Percentiles rank a stretch among this genome's conserved stretches.
Evolutionary conservation across 2,329 filamentous ascomycete genomes (phyloP).

Genomic region (Paraconiothyrium brasiliense): DNA sequence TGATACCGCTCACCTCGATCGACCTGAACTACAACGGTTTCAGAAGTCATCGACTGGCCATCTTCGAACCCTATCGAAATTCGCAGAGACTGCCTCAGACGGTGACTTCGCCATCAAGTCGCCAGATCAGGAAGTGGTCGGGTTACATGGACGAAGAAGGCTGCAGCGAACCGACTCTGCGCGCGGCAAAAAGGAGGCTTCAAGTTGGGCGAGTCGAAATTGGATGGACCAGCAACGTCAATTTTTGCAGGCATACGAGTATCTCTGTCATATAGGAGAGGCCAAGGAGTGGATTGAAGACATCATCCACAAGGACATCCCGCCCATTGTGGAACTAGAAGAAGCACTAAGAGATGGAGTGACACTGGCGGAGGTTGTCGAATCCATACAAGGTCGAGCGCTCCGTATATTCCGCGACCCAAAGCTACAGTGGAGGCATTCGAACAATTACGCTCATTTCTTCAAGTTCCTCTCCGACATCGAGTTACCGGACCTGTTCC

Average conservation of each 20-base stretch:
- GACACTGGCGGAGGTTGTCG: conserved; percentile 91
- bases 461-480: conserved; percentile 93
- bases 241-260: conserved; percentile 96
- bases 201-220: conserved; percentile 79
- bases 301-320: conserved; percentile 83
- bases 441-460: conserved; percentile 97
- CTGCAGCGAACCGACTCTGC: conserved; percentile 75
- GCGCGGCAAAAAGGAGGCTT: conserved; percentile 61
- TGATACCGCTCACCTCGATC: conserved; percentile 45
- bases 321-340: conserved; percentile 91
- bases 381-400: conserved; percentile 79
- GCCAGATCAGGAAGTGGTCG: conserved; percentile 84
- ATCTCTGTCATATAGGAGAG: conserved; percentile 98
- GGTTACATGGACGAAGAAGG: conserved; percentile 82
- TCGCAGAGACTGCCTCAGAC: conserved; percentile 77
- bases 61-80: conserved; percentile 83
- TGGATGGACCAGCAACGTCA: conserved; percentile 99
- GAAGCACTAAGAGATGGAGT: conserved; percentile 93
- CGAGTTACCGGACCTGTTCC: conserved; percentile 91
- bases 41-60: conserved; percentile 91
- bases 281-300: conserved; percentile 99
- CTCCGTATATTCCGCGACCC: conserved; percentile 86
- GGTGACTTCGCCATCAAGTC: conserved; percentile 84
- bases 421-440: conserved; percentile 91
- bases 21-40: conserved; percentile 76